These are phyloP conservation scores for Zanthoxylum bungeanum DNA, from an alignment of 345 rosid species.

Conservation along the genomic window DNA sequence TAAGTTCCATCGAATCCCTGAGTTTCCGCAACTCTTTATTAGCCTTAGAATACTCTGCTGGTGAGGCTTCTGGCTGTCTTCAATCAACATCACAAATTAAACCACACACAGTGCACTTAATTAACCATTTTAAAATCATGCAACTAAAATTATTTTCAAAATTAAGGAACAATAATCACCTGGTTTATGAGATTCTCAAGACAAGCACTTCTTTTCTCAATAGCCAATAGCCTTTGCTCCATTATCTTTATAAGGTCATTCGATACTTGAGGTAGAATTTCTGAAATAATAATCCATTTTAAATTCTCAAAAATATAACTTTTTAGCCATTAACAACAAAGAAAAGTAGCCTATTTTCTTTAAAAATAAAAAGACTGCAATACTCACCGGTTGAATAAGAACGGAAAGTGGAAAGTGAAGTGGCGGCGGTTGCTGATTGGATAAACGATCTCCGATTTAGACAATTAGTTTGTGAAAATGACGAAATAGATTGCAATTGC, in stretches of 20 bases:
- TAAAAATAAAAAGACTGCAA: neutral
- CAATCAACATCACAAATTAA: slow-evolving; percentile 33
- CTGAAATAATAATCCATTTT: slow-evolving; percentile 26
- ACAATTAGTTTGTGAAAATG: slow-evolving; percentile 13
- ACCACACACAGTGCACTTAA: slow-evolving; percentile 12
- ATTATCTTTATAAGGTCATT: slow-evolving; percentile 69
- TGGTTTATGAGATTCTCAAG: slow-evolving; percentile 63
- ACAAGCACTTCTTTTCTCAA: slow-evolving; percentile 51
- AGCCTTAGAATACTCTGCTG: slow-evolving; percentile 67
- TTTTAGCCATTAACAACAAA: neutral
- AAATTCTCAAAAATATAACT: neutral
- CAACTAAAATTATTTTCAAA: neutral
- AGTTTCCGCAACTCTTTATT: slow-evolving; percentile 87
- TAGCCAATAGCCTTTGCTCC: slow-evolving; percentile 63
- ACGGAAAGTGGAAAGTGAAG: slow-evolving; percentile 25
- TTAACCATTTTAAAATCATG: neutral
- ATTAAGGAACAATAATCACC: slow-evolving; percentile 29
- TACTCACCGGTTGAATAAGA: slow-evolving; percentile 42
- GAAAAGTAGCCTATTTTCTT: too few species aligned
- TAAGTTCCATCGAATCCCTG: slow-evolving; percentile 74
- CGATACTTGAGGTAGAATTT: slow-evolving; percentile 58
- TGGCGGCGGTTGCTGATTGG: slow-evolving; percentile 13
- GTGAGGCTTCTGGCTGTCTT: slow-evolving; percentile 93
- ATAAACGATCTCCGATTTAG: slow-evolving; percentile 15
- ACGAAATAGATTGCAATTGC: slow-evolving; percentile 30